Base-by-base conservation (phyloP, 768 basidiomycete species). In the Udeniomyces megalosporus region DNA sequence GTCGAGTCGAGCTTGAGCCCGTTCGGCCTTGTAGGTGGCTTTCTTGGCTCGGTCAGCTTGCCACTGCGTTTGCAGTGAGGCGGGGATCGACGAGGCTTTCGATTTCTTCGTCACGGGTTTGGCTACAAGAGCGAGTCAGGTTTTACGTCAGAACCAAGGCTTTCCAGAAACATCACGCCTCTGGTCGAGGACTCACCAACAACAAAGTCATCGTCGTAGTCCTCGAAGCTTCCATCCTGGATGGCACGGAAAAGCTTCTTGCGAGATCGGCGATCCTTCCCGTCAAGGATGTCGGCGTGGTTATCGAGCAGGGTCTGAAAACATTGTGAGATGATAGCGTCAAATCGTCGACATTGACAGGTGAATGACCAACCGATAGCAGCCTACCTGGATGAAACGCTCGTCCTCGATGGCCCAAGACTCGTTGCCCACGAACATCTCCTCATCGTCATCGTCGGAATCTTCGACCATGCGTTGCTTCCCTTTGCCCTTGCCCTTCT, bases 31-130 rank as follows among this genome's bases (percentile, higher is more conserved):
- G 69, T 76, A 71, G 61, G 83, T 82, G 0, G 88, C 88, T 71
- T 95, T 97, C 75, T 83, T 85, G 56, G 77, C 74, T 1, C 89
- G 86, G 70, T 96, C 92, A 51, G 79, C 79, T 49, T 81, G 80
- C 89, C 89, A 95, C 62, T 82, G 83, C 0, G 74, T 79, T 57
- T 76, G 78, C 8, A 95, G 77, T 6, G 82, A 78, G 1, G 75
- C 68, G 0, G 86, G 80, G 47, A 73, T 79, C 61, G 76, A 70
- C 58, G 45, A 28, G 4, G 52, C 24, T 44, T 74, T 72, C 52
- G 69, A 68, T 68, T 83, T 81, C 68, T 80, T 82, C 32, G 74
- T 42, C 31, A 60, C 52, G 22, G 58, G 53, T 12, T 44, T 26
- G 29, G 60, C 58, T 60, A 49, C 5, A 22, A 11, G 24, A 7